Conservation (phyloP, 2,329 filamentous ascomycete genomes). For the Exophiala xenobiotica region DNA sequence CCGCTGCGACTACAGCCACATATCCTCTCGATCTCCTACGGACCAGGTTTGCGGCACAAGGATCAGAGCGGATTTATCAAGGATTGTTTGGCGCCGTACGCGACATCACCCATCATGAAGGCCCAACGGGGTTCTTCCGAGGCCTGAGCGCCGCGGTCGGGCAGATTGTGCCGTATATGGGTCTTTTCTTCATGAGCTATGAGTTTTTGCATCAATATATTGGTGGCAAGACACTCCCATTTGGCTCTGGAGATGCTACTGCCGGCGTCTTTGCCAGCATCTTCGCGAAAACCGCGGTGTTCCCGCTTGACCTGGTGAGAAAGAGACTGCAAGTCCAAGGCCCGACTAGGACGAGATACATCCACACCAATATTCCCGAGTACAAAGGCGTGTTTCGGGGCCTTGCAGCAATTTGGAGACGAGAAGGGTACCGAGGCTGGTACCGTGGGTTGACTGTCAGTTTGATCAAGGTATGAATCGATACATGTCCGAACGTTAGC, state of each 20-base stretch:
- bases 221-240: slow-evolving; percentile 57
- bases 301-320: slow-evolving; percentile 86
- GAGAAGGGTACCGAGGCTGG: slow-evolving; percentile 75
- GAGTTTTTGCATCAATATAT: slow-evolving; percentile 69
- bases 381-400: slow-evolving; percentile 69
- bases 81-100: slow-evolving; percentile 67
- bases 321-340: slow-evolving; percentile 96
- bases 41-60: slow-evolving; percentile 95
- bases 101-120: slow-evolving; percentile 75
- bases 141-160: slow-evolving; percentile 77
- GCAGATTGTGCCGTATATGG: slow-evolving; percentile 96
- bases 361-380: slow-evolving; percentile 83
- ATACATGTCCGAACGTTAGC: neutral
- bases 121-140: slow-evolving; percentile 77
- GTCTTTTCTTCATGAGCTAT: slow-evolving; percentile 88
- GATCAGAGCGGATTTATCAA: slow-evolving; percentile 72
- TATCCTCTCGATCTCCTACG: slow-evolving; percentile 92
- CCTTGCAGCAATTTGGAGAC: slow-evolving; percentile 64
- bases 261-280: slow-evolving; percentile 79
- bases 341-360: slow-evolving; percentile 74
- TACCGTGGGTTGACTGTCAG: slow-evolving; percentile 88
- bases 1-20: slow-evolving; percentile 74
- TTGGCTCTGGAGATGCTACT: slow-evolving; percentile 77
- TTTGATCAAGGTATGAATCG: slow-evolving; percentile 67
- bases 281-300: slow-evolving; percentile 82